These are phyloP conservation scores for Hygrophorus pudorinus DNA, from an alignment of 768 basidiomycete species.

Conservation along the genomic window DNA sequence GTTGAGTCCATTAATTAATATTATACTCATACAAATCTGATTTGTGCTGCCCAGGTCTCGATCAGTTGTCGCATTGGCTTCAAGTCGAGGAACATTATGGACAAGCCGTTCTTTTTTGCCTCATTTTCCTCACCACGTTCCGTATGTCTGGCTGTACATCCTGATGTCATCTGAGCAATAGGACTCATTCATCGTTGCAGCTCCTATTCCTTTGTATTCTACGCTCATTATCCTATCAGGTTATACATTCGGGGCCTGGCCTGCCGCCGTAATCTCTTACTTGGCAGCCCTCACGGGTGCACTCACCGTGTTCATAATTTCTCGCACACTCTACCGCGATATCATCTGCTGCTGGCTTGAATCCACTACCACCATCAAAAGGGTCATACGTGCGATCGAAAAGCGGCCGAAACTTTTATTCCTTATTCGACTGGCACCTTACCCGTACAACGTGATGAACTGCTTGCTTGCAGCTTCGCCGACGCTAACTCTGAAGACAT, in stretches of 20 bases:
- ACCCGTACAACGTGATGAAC: slow-evolving; percentile 94
- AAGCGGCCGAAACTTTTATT: slow-evolving; percentile 81
- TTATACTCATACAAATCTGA: slow-evolving; percentile 1
- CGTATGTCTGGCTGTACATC: slow-evolving; percentile 42
- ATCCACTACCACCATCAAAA: slow-evolving; percentile 59
- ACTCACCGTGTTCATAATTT: slow-evolving; percentile 64
- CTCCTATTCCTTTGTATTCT: slow-evolving; percentile 86
- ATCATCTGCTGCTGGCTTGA: slow-evolving; percentile 65
- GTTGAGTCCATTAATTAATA: slow-evolving; percentile 33
- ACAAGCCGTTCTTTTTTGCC: slow-evolving; percentile 65
- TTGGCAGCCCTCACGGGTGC: slow-evolving; percentile 79
- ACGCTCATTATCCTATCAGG: slow-evolving; percentile 89
- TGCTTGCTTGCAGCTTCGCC: slow-evolving; percentile 85
- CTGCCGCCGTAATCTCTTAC: slow-evolving; percentile 82
- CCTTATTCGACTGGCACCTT: slow-evolving; percentile 86
- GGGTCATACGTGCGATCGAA: slow-evolving; percentile 82
- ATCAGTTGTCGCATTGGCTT: slow-evolving; percentile 72
- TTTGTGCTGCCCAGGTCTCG: slow-evolving; percentile 46
- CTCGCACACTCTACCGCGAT: slow-evolving; percentile 63
- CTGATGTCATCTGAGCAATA: neutral
- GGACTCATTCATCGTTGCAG: slow-evolving; percentile 25
- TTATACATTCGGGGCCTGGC: slow-evolving; percentile 81
- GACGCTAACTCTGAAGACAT: slow-evolving; percentile 68
- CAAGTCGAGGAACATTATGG: slow-evolving; percentile 64
- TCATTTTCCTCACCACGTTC: slow-evolving; percentile 82